Conservation (phyloP, 768 basidiomycete genomes). For the Rhizopogon vinicolor region DNA sequence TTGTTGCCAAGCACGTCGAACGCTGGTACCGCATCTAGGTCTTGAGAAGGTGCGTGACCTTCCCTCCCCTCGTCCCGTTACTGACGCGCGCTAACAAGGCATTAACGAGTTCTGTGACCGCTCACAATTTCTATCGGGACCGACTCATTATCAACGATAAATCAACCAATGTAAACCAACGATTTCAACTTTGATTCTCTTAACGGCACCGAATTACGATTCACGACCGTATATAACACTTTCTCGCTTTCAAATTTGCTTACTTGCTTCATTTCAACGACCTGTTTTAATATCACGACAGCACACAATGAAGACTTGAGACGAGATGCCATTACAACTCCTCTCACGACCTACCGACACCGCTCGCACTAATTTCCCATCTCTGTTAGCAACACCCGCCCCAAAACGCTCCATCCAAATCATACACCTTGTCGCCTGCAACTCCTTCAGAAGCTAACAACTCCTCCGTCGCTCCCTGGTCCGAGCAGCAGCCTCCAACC, state of each 20-base stretch:
- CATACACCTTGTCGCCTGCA: constrained; percentile 48
- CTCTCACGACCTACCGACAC: constrained; percentile 25
- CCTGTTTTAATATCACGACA: constrained; percentile 20
- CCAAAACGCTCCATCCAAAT: constrained; percentile 43
- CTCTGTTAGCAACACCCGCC: constrained; percentile 22
- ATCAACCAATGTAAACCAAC: constrained; percentile 13
- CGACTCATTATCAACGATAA: constrained; percentile 9
- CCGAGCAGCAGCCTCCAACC: neutral
- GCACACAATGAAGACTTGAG: constrained; percentile 20
- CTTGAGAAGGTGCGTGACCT: too few species aligned
- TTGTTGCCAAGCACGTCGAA: too few species aligned
- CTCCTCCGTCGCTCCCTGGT: too few species aligned
- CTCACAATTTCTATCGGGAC: constrained; percentile 19
- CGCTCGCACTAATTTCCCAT: constrained; percentile 19
- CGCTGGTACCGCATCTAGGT: too few species aligned
- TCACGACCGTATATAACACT: constrained; percentile 17
- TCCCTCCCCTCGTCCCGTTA: too few species aligned
- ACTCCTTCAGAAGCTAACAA: too few species aligned
- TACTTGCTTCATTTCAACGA: constrained; percentile 5
- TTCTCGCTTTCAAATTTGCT: neutral
- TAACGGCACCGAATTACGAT: constrained; percentile 17
- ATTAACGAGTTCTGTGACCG: constrained; percentile 14
- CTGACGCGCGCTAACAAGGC: constrained; percentile 12
- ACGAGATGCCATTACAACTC: constrained; percentile 23
- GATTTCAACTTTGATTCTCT: constrained; percentile 5